Evolutionary conservation across 345 rosid species (phyloP).

Genomic region (Hevea brasiliensis): DNA sequence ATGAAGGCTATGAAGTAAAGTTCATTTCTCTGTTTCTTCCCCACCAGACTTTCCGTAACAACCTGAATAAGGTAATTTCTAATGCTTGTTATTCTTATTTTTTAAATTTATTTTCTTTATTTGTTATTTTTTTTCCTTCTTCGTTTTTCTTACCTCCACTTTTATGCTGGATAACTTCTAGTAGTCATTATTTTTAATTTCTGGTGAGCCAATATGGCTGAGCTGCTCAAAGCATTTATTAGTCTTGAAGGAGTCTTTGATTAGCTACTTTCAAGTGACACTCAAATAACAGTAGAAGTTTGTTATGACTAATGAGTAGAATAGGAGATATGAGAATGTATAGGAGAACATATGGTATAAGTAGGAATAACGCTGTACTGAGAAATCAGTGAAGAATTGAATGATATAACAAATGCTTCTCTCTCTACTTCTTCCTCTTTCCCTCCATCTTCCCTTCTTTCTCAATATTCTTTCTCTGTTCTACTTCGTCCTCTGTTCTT

Average conservation of each 20-base stretch:
- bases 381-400: no score
- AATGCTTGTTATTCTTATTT: neutral
- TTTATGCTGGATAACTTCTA: neutral
- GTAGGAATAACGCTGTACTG: no score
- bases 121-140: no score
- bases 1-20: constrained; percentile 29
- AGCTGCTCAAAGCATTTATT: neutral
- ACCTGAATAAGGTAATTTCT: constrained; percentile 79
- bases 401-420: no score
- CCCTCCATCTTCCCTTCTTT: no score
- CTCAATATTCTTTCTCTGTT: no score
- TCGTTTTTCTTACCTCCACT: neutral
- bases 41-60: constrained; percentile 81
- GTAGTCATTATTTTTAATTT: neutral
- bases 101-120: no score
- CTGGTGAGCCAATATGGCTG: neutral
- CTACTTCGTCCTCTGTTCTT: no score
- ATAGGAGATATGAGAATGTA: no score
- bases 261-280: neutral
- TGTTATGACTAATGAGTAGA: no score
- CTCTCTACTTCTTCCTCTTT: no score
- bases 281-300: neutral
- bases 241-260: neutral
- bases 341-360: no score
- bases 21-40: constrained; percentile 12